Base-by-base conservation (phyloP, 345 rosid species). In the Trapa incisa region DNA sequence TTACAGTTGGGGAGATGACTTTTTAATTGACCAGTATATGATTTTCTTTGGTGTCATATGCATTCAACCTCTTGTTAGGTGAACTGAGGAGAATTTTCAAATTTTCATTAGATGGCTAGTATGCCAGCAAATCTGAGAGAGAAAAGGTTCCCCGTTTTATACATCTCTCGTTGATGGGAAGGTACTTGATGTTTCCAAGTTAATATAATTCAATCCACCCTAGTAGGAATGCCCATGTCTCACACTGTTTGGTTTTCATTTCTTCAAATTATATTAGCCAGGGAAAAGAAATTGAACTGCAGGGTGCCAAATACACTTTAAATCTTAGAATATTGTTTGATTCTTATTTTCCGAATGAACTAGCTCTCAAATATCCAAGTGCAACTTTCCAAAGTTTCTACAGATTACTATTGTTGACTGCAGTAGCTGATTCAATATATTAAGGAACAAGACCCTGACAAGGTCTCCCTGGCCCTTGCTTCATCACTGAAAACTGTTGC, bases 361-460 rank as follows among this genome's bases (percentile, higher is more conserved):
- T n/a, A 58, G 16, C 33, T 33, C 12, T 5, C 11, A 12, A 58
- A 38, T 33, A 38, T 13, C 22, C n/a, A n/a, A 64, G 32, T 37
- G 39, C 16, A 12, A 43, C 22, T 43, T 64, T 39, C 66, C 8
- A 37, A 33, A 37, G 48, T 65, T 58, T 62, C 67, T 73, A 35
- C 1, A 69, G 61, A 72, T 78, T 70, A 65, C 47, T 66, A 93
- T 97, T 96, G 89, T 67, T 96, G 97, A 79, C 71, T 93, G 75
- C 81, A 93, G 76, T 82, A 78, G 14, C 97, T 93, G 69, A 73
- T 88, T 70, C 81, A 80, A 70, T 72, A 65, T 65, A 87, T 93
- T 54, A 87, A 88, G 84, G 89, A 88, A 53, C 87, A 93, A 82
- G 92, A 90, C 76, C 91, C 97, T 35, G 98, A 93, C 80, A 87